phyloP scores from a whole-genome alignment of 352 stramenopile genomes.

The Albugo candida region DNA sequence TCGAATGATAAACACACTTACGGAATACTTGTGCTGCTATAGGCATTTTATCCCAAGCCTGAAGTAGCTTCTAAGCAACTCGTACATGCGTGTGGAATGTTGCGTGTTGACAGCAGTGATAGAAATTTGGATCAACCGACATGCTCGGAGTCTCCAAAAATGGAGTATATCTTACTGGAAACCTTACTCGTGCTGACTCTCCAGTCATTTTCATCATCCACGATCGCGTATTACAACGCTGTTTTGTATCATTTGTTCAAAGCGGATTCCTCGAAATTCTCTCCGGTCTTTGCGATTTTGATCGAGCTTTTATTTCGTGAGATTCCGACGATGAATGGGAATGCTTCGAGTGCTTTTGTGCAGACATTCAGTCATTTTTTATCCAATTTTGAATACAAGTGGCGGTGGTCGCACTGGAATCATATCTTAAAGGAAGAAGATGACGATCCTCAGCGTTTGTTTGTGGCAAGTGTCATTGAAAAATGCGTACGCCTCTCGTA shows the following conservation, averaged over 20 bases:
- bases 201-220: conserved; percentile 7
- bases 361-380: conserved; percentile 70
- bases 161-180: conserved; percentile 64
- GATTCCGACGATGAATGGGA: conserved; percentile 46
- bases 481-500: conserved; percentile 72
- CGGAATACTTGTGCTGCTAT: neutral
- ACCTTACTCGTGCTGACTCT: conserved; percentile 43
- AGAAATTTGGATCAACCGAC: conserved; percentile 3
- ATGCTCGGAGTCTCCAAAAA: conserved; percentile 17
- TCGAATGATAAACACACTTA: neutral
- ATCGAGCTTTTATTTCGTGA: conserved; percentile 74
- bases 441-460: conserved; percentile 70
- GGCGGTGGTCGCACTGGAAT: conserved; percentile 55
- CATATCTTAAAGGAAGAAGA: conserved; percentile 46
- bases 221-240: conserved; percentile 41
- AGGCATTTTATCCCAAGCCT: conserved; percentile 49
- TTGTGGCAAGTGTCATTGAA: conserved; percentile 69
- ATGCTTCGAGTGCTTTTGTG: conserved; percentile 39
- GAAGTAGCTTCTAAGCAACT: conserved; percentile 52
- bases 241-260: conserved; percentile 68
- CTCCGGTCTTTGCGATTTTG: conserved; percentile 54
- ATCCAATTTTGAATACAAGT: conserved; percentile 80
- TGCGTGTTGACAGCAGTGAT: conserved; percentile 23
- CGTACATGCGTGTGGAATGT: conserved; percentile 20
- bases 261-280: conserved; percentile 35